These are phyloP conservation scores for Phytophthora hibernalis DNA, from an alignment of 352 stramenopile genomes.

Conservation along the genomic window DNA sequence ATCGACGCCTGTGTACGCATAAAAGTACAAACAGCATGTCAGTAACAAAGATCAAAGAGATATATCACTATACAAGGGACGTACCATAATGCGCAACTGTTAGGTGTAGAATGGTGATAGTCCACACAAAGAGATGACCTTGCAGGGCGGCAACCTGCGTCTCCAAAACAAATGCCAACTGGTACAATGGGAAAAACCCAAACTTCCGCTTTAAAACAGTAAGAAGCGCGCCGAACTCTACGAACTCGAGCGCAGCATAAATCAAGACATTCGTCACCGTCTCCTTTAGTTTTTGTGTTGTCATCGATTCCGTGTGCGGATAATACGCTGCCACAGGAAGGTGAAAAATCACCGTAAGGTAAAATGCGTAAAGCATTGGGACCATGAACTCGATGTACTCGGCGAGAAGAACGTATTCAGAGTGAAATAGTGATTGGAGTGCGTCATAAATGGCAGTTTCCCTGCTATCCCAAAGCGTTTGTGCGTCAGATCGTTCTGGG, in stretches of 20 bases:
- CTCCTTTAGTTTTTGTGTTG: not conserved
- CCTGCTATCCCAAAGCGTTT: not conserved
- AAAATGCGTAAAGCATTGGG: constrained; percentile 30
- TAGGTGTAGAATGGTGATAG: constrained; percentile 37
- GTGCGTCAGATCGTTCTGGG: not conserved
- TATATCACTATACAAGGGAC: not conserved
- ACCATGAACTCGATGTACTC: constrained; percentile 44
- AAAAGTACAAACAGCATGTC: too few species aligned
- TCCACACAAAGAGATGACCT: constrained; percentile 33
- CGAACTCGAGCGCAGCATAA: constrained; percentile 30
- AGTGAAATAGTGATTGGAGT: constrained; percentile 34
- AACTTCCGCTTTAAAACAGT: constrained; percentile 28
- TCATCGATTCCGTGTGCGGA: constrained; percentile 19
- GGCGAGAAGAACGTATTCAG: constrained; percentile 32
- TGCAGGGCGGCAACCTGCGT: constrained; percentile 30
- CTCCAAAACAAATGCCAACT: constrained; percentile 51
- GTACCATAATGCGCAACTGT: constrained; percentile 39
- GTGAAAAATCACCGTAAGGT: constrained; percentile 24
- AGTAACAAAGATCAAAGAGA: not conserved
- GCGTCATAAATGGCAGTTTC: constrained; percentile 1
- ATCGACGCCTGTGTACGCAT: constrained; percentile 15
- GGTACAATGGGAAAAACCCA: constrained; percentile 29
- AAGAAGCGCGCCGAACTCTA: constrained; percentile 20
- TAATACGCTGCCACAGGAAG: constrained; percentile 36
- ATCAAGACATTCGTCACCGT: constrained; percentile 19